These are phyloP conservation scores for Mrakia frigida DNA, from an alignment of 768 basidiomycete species.

Conservation along the genomic window DNA sequence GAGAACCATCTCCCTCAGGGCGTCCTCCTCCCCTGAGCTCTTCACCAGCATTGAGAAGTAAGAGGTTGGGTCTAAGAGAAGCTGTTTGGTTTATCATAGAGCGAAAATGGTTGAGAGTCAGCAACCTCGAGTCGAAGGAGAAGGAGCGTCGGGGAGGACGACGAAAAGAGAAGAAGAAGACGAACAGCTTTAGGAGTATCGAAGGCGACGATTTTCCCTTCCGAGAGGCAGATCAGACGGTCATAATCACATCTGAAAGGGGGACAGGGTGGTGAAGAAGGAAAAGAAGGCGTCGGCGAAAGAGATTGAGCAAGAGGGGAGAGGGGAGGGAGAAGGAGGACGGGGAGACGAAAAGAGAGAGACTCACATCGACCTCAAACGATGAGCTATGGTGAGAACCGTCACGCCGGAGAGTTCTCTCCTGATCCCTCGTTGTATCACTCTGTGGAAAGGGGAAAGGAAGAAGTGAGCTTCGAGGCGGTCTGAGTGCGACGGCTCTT, in stretches of 20 bases:
- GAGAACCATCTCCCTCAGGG: too few relatives aligned
- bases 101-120: too few relatives aligned
- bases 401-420: slow-evolving; percentile 49
- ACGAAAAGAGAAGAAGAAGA: background rate
- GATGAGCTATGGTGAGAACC: slow-evolving; percentile 51
- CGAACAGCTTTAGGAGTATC: slow-evolving; percentile 55
- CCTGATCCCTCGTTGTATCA: slow-evolving; percentile 57
- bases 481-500: background rate
- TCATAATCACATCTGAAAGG: slow-evolving; percentile 59
- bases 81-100: too few relatives aligned
- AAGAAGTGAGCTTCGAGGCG: background rate
- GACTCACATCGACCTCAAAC: slow-evolving; percentile 45
- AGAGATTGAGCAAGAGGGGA: background rate
- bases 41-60: too few relatives aligned
- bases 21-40: too few relatives aligned
- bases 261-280: background rate
- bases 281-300: background rate
- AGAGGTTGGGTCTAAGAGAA: too few relatives aligned
- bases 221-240: slow-evolving; percentile 57
- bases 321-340: background rate
- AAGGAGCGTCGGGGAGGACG: background rate
- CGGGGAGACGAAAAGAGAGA: background rate
- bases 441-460: background rate
- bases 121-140: too few relatives aligned
- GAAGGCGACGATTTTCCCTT: slow-evolving; percentile 68